Evolutionary conservation across 148 eudicot species (phyloP).

Genomic region (Dysphania ambrosioides): DNA sequence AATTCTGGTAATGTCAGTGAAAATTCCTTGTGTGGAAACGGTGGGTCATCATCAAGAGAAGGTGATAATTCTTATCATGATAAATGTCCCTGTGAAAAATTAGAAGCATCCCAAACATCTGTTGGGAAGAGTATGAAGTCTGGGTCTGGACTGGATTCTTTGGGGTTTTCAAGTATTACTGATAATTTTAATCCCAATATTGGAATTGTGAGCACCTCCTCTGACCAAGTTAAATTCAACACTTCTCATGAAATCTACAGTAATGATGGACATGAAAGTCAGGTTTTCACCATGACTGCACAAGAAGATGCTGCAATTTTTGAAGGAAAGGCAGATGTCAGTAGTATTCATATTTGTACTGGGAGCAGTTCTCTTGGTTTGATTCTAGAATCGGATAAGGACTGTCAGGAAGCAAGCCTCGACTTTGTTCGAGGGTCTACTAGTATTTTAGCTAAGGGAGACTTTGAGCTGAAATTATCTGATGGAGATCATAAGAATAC

Average conservation of each 20-base stretch:
- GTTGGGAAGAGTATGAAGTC: slow-evolving; percentile 25
- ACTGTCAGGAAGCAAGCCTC: slow-evolving; percentile 18
- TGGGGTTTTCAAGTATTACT: slow-evolving; percentile 12
- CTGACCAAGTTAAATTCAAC: slow-evolving; percentile 9
- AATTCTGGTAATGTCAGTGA: slow-evolving; percentile 22
- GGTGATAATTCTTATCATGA: slow-evolving; percentile 20
- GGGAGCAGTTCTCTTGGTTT: slow-evolving; percentile 18
- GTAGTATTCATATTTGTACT: slow-evolving; percentile 7
- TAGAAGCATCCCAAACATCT: slow-evolving; percentile 24
- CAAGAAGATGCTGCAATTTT: slow-evolving; percentile 17
- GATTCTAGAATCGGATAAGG: slow-evolving; percentile 23
- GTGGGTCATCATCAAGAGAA: slow-evolving; percentile 27
- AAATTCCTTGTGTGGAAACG: slow-evolving; percentile 26
- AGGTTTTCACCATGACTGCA: slow-evolving; percentile 3
- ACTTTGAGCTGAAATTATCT: slow-evolving; percentile 18
- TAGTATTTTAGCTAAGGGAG: slow-evolving; percentile 14
- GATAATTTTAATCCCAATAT: slow-evolving; percentile 24
- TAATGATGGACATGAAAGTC: slow-evolving; percentile 14
- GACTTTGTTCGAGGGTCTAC: slow-evolving; percentile 9
- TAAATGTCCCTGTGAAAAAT: slow-evolving; percentile 22
- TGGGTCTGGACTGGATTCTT: slow-evolving; percentile 23
- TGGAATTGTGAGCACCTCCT: slow-evolving; percentile 19
- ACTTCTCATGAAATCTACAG: slow-evolving; percentile 15
- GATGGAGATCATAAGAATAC: slow-evolving; percentile 30
- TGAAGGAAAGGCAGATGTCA: slow-evolving; percentile 26